phyloP scores from a whole-genome alignment of 2,329 filamentous ascomycete species.

The Domatiomyces catenatus region DNA sequence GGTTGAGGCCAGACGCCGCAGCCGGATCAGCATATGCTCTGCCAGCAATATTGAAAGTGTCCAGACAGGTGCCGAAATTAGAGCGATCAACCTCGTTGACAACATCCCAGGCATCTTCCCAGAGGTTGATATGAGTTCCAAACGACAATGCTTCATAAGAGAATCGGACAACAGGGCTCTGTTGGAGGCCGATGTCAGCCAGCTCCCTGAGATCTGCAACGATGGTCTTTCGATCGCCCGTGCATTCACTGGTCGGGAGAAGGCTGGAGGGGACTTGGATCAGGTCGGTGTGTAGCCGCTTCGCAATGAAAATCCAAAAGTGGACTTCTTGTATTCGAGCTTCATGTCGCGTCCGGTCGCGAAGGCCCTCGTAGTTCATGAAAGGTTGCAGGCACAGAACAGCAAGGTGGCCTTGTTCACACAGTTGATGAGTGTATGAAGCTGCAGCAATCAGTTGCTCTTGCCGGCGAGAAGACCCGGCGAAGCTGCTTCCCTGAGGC shows the following conservation, averaged over 20 bases:
- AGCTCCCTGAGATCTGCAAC: slow-evolving; percentile 12
- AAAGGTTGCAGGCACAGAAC: slow-evolving; percentile 39
- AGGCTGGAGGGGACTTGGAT: slow-evolving; percentile 56
- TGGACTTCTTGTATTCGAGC: slow-evolving; percentile 46
- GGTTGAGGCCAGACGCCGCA: slow-evolving; percentile 34
- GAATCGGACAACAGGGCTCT: slow-evolving; percentile 42
- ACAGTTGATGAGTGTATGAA: slow-evolving; percentile 11
- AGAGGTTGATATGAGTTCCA: slow-evolving; percentile 54
- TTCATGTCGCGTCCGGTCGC: slow-evolving; percentile 44
- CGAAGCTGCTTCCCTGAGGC: slow-evolving; percentile 6
- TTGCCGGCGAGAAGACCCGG: slow-evolving; percentile 5
- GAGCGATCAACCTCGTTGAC: slow-evolving; percentile 47
- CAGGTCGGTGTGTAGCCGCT: slow-evolving; percentile 50
- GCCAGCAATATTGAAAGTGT: slow-evolving; percentile 64
- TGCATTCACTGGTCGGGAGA: slow-evolving; percentile 27
- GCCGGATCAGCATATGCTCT: slow-evolving; percentile 56
- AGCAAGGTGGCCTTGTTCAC: slow-evolving; percentile 4
- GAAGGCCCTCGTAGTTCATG: slow-evolving; percentile 59
- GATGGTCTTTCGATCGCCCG: slow-evolving; percentile 34
- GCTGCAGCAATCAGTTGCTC: slow-evolving; percentile 10
- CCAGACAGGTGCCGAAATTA: slow-evolving; percentile 64
- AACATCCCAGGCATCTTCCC: slow-evolving; percentile 58
- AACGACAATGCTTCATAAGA: slow-evolving; percentile 61
- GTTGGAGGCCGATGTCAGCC: slow-evolving; percentile 48
- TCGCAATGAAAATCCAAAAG: slow-evolving; percentile 54